Base-by-base conservation (phyloP, 2,329 filamentous ascomycete genomes). In the Claviceps citrina region DNA sequence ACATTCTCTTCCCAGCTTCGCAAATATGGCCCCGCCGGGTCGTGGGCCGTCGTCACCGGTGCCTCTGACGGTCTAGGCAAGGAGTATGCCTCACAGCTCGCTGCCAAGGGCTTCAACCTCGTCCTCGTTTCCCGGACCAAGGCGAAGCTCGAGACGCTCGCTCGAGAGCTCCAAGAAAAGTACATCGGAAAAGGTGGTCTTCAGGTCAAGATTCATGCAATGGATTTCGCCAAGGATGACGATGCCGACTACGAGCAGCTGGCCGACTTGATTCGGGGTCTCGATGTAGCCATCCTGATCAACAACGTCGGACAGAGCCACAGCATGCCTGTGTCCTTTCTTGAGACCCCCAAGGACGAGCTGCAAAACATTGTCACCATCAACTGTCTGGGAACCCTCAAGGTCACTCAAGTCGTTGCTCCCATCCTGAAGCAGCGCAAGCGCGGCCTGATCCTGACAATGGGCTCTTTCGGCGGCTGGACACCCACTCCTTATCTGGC, bases 291-390 rank as follows among this genome's bases (percentile, higher is more conserved):
- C 33, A 81, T 98, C 45, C 66, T 98, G 47, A 72, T 98, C 68
- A 98, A 98, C 72, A 98, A 98, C 54, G 91, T 98, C 40, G 91
- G 91, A 48, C 80, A 86, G 60, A 93, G 83, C 61, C 91, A 98
- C 68, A 81, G 71, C 60, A 94, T 96, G 41, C 91, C 91, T 2
- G 85, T 93, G 0, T 73, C 86, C 0, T 98, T 98, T 64, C 66
- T 81, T 37, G 73, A 84, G 53, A 96, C 89, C 0, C 63, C 77
- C 10, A 71, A 77, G 54, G 68, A 81, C 43, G 91, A 96, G 65
- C 75, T 98, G 55, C 72, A 80, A 53, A 78, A 84, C 56, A 98
- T 98, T 54, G 79, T 98, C 61, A 87, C 79, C 38, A 87, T 98
- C 71, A 98, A 98, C 66, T 95, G 89, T 64, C 67, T 82, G 46